These are phyloP conservation scores for Diospyros lotus DNA, from an alignment of 148 eudicot genomes.

Conservation along the genomic window DNA sequence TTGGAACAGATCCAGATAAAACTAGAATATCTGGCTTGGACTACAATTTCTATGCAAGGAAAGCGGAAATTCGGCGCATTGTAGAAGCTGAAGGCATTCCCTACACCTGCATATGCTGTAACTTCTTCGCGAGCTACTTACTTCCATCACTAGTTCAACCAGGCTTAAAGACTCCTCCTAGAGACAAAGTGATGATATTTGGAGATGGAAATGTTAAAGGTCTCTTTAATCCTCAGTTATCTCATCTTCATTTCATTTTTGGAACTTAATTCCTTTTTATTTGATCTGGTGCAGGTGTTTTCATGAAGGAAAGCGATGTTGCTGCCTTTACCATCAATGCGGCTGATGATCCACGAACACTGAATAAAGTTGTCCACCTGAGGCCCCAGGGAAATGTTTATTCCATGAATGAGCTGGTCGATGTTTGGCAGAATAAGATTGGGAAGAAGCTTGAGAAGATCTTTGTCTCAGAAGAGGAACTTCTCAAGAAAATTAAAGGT, in stretches of 20 bases:
- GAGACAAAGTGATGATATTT: constrained; percentile 62
- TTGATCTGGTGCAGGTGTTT: constrained; percentile 41
- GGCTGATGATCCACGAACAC: constrained; percentile 75
- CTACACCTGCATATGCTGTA: constrained; percentile 66
- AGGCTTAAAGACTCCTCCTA: constrained; percentile 63
- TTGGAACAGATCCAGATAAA: constrained; percentile 64
- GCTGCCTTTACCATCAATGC: constrained; percentile 75
- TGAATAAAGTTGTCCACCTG: constrained; percentile 64
- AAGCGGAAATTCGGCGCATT: constrained; percentile 68
- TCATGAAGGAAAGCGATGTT: constrained; percentile 71
- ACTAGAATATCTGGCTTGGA: constrained; percentile 44
- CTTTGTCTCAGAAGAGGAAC: constrained; percentile 53
- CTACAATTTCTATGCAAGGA: constrained; percentile 42
- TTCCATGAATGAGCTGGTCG: constrained; percentile 68
- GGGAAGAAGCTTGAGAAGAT: constrained; percentile 46
- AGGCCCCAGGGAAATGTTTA: constrained; percentile 71
- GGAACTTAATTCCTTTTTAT: background rate
- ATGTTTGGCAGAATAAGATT: constrained; percentile 75
- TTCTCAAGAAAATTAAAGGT: constrained; percentile 71
- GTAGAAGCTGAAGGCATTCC: constrained; percentile 77
- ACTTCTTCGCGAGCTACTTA: constrained; percentile 62
- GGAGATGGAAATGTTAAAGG: constrained; percentile 85
- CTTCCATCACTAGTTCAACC: constrained; percentile 91
- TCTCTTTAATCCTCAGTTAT: constrained; percentile 7
- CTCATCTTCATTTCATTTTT: background rate